Evolutionary conservation across 106 monocot genomes (phyloP).

Genomic region (Apostasia shenzhenica): DNA sequence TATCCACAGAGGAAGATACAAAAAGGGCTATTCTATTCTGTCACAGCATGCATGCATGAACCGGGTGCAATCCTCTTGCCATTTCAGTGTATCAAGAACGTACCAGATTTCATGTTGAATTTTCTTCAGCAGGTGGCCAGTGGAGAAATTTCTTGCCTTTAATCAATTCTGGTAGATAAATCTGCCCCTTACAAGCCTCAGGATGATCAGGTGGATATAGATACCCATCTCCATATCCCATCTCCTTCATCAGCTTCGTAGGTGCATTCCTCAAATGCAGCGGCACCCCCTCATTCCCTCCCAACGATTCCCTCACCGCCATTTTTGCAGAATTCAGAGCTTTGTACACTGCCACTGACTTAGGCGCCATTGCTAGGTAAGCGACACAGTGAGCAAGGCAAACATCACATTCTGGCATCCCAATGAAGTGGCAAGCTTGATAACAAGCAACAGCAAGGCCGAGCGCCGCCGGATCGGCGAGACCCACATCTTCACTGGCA

Average conservation of each 20-base stretch:
- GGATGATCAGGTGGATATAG: constrained; percentile 70
- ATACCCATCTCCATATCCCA: constrained; percentile 73
- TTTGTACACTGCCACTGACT: constrained; percentile 70
- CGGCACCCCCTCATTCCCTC: constrained; percentile 76
- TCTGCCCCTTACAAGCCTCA: constrained; percentile 34
- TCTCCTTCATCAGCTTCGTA: constrained; percentile 77
- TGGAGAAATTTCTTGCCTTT: constrained; percentile 61
- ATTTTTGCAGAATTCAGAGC: constrained; percentile 49
- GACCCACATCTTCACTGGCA: constrained; percentile 75
- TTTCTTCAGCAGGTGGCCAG: constrained; percentile 35
- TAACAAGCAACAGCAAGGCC: constrained; percentile 63
- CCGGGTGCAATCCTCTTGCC: too few species aligned
- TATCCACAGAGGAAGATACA: too few species aligned
- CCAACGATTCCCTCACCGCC: constrained; percentile 50
- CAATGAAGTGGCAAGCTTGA: constrained; percentile 85
- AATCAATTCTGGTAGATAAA: constrained; percentile 55
- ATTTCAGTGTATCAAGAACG: neutral
- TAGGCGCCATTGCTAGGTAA: constrained; percentile 66
- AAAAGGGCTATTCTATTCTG: too few species aligned
- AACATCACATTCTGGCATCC: constrained; percentile 77
- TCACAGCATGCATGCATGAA: too few species aligned
- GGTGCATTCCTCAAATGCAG: constrained; percentile 85
- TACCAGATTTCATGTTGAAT: constrained; percentile 9
- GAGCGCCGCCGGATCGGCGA: constrained; percentile 62
- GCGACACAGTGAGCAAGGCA: constrained; percentile 65